A percentile compares a stretch with the other conserved stretches of the same genome.
Evolutionary conservation across 1,284 basidiomycete species (phyloP).

Genomic region (Apiotrichum montevideense): DNA sequence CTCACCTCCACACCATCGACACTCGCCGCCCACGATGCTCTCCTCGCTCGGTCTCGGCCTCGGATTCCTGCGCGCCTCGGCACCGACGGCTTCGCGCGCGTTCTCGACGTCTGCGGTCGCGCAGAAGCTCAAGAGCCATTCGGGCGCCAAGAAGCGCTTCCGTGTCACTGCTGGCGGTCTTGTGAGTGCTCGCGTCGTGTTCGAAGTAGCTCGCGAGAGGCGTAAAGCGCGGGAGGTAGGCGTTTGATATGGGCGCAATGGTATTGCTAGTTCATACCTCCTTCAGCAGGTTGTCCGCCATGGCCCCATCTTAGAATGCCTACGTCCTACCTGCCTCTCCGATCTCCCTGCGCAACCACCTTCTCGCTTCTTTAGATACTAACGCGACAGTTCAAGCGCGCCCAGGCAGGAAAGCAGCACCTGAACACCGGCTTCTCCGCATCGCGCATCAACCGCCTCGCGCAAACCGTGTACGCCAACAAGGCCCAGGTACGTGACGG

Average conservation of each 20-base stretch:
- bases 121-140: slow-evolving; percentile 32
- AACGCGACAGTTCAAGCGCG: slow-evolving; percentile 1
- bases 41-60: slow-evolving; percentile 2
- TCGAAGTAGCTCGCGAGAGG: too few relatives aligned
- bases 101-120: slow-evolving; percentile 11
- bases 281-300: too few relatives aligned
- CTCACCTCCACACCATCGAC: background rate
- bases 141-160: slow-evolving; percentile 39
- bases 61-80: background rate
- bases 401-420: slow-evolving; percentile 36
- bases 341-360: too few relatives aligned
- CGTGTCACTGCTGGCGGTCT: slow-evolving; percentile 7
- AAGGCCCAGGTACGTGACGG: slow-evolving; percentile 22
- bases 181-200: slow-evolving; percentile 1
- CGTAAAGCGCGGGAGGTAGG: too few relatives aligned
- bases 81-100: slow-evolving; percentile 1
- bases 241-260: too few relatives aligned
- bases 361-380: background rate
- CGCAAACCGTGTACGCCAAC: slow-evolving; percentile 28
- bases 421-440: slow-evolving; percentile 36
- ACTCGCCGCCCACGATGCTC: slow-evolving; percentile 1
- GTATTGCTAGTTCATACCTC: too few relatives aligned
- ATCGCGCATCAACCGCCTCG: slow-evolving; percentile 31
- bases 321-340: too few relatives aligned
- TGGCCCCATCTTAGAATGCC: too few relatives aligned